Percentiles rank a stretch among this genome's conserved stretches.
Evolutionary conservation across 805 yeast species (phyloP).

Genomic region (Millerozyma acaciae): DNA sequence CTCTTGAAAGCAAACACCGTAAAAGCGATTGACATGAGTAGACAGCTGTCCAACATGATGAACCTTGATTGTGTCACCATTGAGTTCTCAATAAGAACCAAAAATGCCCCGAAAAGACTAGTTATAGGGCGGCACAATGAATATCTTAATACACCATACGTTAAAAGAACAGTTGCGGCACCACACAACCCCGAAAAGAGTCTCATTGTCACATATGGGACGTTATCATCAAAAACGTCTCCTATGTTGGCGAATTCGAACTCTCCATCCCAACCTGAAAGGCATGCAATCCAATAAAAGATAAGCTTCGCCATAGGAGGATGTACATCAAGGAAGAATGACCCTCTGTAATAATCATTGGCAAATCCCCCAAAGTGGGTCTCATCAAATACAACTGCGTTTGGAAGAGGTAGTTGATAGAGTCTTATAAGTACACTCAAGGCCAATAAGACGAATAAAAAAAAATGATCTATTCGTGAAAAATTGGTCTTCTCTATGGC

Average conservation of each 20-base stretch:
- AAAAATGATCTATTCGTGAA: conserved; percentile 16
- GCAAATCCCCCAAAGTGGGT: conserved; percentile 39
- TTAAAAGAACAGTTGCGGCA: conserved; percentile 46
- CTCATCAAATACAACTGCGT: conserved; percentile 48
- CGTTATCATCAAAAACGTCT: conserved; percentile 22
- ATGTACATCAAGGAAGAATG: conserved; percentile 65
- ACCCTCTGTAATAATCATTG: conserved; percentile 48
- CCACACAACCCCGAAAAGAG: conserved; percentile 55
- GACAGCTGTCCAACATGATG: conserved; percentile 39
- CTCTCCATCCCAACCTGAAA: conserved; percentile 51
- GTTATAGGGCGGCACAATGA: conserved; percentile 50
- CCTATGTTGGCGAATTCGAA: conserved; percentile 42
- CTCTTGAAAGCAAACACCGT: conserved; percentile 50
- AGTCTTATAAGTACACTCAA: conserved; percentile 26
- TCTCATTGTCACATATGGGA: conserved; percentile 55
- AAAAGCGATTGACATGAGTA: conserved; percentile 44
- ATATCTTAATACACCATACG: conserved; percentile 52
- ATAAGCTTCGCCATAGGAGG: conserved; percentile 68
- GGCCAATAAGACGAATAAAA: conserved; percentile 17
- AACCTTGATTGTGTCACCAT: conserved; percentile 57
- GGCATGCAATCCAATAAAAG: conserved; percentile 49
- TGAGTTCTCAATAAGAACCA: conserved; percentile 63
- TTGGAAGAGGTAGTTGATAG: conserved; percentile 31
- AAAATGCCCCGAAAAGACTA: conserved; percentile 47
- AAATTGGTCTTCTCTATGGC: conserved; percentile 11